Conservation (phyloP, 495 filamentous ascomycete genomes). For the Penicillium daleae region DNA sequence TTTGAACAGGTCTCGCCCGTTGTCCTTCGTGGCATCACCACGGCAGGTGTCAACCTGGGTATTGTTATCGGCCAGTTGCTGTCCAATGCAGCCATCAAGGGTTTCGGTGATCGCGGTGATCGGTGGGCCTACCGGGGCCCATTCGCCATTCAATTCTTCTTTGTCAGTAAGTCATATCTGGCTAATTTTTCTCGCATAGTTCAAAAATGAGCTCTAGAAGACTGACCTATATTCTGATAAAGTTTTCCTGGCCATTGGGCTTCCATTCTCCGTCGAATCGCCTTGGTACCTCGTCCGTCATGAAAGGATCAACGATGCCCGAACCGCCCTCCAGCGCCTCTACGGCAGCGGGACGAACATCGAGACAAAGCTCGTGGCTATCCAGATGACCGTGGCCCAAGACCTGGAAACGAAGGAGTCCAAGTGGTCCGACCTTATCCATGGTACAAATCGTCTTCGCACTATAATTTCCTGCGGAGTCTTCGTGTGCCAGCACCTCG, state of each 20-base stretch:
- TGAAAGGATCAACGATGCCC: background rate
- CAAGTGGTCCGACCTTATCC: background rate
- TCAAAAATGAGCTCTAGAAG: background rate
- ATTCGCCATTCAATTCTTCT: background rate
- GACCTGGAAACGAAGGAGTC: background rate
- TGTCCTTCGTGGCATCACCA: background rate
- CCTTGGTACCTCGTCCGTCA: slow-evolving; percentile 1
- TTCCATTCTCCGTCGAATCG: background rate
- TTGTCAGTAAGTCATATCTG: background rate
- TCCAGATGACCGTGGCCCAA: background rate
- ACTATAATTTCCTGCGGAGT: background rate
- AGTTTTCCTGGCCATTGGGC: background rate
- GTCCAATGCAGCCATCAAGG: background rate
- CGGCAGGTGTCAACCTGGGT: background rate
- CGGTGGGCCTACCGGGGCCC: background rate
- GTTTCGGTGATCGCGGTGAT: background rate
- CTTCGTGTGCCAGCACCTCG: background rate
- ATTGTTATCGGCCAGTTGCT: background rate
- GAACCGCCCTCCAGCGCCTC: background rate
- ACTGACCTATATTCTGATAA: background rate
- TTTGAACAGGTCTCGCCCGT: background rate
- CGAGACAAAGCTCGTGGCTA: background rate
- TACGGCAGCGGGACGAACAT: background rate
- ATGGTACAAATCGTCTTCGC: background rate
- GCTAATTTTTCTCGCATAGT: too few relatives aligned